Evolutionary conservation across 345 rosid species (phyloP).

Genomic region (Heritiera fomes): DNA sequence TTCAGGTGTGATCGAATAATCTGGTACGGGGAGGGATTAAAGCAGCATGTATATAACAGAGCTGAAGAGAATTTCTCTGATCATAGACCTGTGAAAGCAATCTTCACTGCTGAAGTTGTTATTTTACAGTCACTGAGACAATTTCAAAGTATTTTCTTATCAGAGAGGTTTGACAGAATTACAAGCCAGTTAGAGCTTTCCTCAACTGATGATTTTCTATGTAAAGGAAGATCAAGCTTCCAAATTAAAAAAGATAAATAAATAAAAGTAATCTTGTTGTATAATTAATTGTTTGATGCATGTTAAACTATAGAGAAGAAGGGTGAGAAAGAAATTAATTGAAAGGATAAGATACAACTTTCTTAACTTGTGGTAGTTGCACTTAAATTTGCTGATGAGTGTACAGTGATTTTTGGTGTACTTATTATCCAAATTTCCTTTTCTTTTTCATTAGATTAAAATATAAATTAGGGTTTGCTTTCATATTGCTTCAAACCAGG

Average conservation of each 20-base stretch:
- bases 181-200: constrained; percentile 30
- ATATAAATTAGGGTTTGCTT: not conserved
- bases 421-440: not conserved
- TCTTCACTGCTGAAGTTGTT: constrained; percentile 51
- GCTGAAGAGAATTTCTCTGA: constrained; percentile 71
- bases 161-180: constrained; percentile 53
- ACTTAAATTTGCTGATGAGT: constrained; percentile 8
- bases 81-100: constrained; percentile 77
- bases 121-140: constrained; percentile 24
- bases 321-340: not conserved
- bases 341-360: not conserved
- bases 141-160: constrained; percentile 47
- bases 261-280: not conserved
- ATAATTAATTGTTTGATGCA: constrained; percentile 9
- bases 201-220: constrained; percentile 32
- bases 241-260: not conserved
- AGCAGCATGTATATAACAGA: constrained; percentile 62
- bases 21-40: constrained; percentile 63
- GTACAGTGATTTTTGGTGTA: constrained; percentile 6
- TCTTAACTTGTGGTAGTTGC: not conserved
- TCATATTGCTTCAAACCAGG: not conserved
- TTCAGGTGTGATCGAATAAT: constrained; percentile 78
- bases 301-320: not conserved
- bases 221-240: constrained; percentile 37
- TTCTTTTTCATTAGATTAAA: not conserved